A percentile compares a stretch with the other conserved stretches of the same genome.
phyloP scores from a whole-genome alignment of 441 rosid species.

The Bruguiera hainesii region DNA sequence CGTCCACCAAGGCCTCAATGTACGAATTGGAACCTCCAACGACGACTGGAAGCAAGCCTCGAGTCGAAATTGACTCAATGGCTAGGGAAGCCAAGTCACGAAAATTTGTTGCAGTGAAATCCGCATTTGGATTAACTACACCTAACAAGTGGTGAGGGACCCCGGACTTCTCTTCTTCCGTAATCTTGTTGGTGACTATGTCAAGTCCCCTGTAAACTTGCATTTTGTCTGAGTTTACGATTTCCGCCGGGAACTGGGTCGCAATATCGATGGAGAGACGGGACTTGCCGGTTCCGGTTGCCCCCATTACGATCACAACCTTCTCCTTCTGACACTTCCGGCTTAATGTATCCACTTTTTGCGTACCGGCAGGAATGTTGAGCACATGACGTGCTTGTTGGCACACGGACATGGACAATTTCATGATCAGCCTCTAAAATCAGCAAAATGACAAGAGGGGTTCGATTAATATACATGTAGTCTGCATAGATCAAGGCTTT shows the following conservation, averaged over 20 bases:
- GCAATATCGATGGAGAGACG: slow-evolving; percentile 66
- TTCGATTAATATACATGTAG: too few relatives aligned
- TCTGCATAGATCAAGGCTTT: too few relatives aligned
- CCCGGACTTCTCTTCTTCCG: slow-evolving; percentile 49
- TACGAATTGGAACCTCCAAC: slow-evolving; percentile 67
- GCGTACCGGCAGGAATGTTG: slow-evolving; percentile 29
- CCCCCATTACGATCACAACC: slow-evolving; percentile 60
- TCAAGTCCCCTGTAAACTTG: slow-evolving; percentile 66
- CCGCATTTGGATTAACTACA: slow-evolving; percentile 40
- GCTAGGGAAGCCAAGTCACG: slow-evolving; percentile 43
- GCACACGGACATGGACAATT: slow-evolving; percentile 33
- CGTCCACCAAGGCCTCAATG: slow-evolving; percentile 49
- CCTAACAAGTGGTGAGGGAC: slow-evolving; percentile 69
- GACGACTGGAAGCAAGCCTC: slow-evolving; percentile 46
- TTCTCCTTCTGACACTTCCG: slow-evolving; percentile 46
- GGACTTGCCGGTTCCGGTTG: slow-evolving; percentile 79
- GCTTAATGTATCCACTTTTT: slow-evolving; percentile 29
- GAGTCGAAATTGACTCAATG: slow-evolving; percentile 32
- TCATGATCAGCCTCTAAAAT: slow-evolving; percentile 18
- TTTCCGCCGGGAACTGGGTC: slow-evolving; percentile 49
- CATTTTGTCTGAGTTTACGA: slow-evolving; percentile 76
- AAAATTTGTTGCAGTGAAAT: slow-evolving; percentile 48
- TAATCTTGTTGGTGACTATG: slow-evolving; percentile 61
- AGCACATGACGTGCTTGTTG: slow-evolving; percentile 32
- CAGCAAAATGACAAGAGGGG: background rate